These are phyloP conservation scores for Monilinia fructicola DNA, from an alignment of 2,329 filamentous ascomycete genomes.

Conservation along the genomic window DNA sequence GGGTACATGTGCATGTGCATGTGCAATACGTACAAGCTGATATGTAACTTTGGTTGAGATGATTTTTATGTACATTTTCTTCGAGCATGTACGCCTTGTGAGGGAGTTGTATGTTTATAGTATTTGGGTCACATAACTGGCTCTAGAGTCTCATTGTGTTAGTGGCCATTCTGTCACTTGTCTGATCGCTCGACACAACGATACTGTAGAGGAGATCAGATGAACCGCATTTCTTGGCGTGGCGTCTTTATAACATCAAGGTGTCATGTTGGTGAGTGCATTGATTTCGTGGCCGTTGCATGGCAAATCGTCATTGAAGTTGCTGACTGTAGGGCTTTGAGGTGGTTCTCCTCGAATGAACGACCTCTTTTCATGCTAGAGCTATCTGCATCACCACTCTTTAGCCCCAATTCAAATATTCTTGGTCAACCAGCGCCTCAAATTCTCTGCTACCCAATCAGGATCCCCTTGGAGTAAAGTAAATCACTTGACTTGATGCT, in stretches of 20 bases:
- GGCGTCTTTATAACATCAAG: not conserved
- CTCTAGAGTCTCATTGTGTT: not conserved
- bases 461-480: not conserved
- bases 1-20: not conserved
- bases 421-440: not conserved
- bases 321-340: conserved; percentile 5
- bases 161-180: not conserved
- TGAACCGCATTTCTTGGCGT: conserved; percentile 6
- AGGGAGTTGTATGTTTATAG: not conserved
- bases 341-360: not conserved
- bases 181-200: not conserved
- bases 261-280: not conserved
- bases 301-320: not conserved
- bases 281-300: not conserved
- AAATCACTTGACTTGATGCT: conserved; percentile 1
- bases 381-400: not conserved
- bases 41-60: not conserved
- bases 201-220: conserved; percentile 7
- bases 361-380: not conserved
- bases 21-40: not conserved
- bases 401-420: not conserved
- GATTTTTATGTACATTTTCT: not conserved
- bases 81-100: not conserved
- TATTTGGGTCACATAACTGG: not conserved
- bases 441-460: not conserved